Base-by-base conservation (phyloP, 768 basidiomycete species). In the Boletus reticulatus region DNA sequence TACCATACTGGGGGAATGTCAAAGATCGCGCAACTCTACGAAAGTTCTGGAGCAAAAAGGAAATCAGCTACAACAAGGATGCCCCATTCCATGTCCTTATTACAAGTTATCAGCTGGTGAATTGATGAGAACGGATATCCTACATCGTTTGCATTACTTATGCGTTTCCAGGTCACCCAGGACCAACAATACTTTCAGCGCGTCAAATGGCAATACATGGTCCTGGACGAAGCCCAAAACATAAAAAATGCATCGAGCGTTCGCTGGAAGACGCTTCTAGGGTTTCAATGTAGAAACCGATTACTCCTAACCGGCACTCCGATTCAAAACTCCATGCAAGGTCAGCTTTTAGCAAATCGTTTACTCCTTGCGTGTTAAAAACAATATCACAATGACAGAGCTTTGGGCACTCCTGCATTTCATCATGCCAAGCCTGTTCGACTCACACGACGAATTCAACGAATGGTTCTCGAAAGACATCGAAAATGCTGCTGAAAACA, bases 401-500 rank as follows among this genome's bases (percentile, higher is more conserved):
- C 78, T 99, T 17, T 99, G 97, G 97, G 97, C 97, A 2, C 78
- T 99, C 55, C 78, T 99, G 42, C 97, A 99, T 71, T 99, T 99
- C 77, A 98, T 99, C 76, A 99, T 99, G 97, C 97, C 97, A 4
- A 95, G 92, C 69, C 77, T 99, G 51, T 99, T 99, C 72, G 97
- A 98, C 71, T 98, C 95, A 14, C 95, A 98, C 66, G 95, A 98
- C 67, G 97, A 99, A 74, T 99, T 99, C 78, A 94, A 90, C 68
- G 96, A 98, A 71, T 99, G 97, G 97, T 99, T 99, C 72, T 97
- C 96, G 12, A 97, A 98, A 73, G 97, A 98, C 66, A 98, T 98
- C 51, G 97, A 99, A 76, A 95, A 91, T 67, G 93, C 92, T 17
- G 84, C 84, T 5, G 94, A 94, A 71, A 94, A 94, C 68, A 91